Conservation (phyloP, 2,329 filamentous ascomycete genomes). For the Pyricularia grisea region DNA sequence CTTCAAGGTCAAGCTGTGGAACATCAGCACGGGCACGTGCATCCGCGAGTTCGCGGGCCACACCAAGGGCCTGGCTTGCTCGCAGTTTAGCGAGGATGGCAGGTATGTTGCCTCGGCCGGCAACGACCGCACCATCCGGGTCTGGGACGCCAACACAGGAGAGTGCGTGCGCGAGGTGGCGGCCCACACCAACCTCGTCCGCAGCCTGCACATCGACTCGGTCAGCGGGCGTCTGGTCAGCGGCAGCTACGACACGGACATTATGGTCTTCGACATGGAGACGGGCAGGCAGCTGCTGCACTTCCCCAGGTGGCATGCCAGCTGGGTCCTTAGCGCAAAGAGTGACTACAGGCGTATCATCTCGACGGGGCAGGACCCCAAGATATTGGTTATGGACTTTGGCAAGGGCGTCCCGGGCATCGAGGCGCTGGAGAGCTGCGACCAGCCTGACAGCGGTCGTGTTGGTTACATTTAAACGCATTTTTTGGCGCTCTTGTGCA, state of each 20-base stretch:
- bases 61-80: conserved; percentile 88
- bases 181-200: conserved; percentile 78
- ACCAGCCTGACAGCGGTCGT: not conserved
- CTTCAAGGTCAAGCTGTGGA: conserved; percentile 90
- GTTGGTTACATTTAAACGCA: not conserved
- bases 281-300: conserved; percentile 70
- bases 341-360: conserved; percentile 92
- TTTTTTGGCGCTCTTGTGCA: not conserved
- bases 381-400: conserved; percentile 92
- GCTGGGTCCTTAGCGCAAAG: conserved; percentile 95
- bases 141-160: conserved; percentile 90
- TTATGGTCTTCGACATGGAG: conserved; percentile 87
- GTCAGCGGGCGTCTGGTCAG: conserved; percentile 79
- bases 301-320: conserved; percentile 90
- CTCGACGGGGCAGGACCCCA: conserved; percentile 87
- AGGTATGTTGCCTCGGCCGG: conserved; percentile 87
- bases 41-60: conserved; percentile 86
- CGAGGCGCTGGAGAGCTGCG: conserved; percentile 38
- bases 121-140: conserved; percentile 90
- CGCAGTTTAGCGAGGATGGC: conserved; percentile 94
- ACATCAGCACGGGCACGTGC: conserved; percentile 77
- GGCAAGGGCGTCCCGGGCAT: conserved; percentile 52
- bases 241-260: conserved; percentile 89
- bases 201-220: conserved; percentile 83
- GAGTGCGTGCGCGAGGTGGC: conserved; percentile 71